These are phyloP conservation scores for Prosopis cineraria DNA, from an alignment of 306 rosid genomes.

Conservation along the genomic window DNA sequence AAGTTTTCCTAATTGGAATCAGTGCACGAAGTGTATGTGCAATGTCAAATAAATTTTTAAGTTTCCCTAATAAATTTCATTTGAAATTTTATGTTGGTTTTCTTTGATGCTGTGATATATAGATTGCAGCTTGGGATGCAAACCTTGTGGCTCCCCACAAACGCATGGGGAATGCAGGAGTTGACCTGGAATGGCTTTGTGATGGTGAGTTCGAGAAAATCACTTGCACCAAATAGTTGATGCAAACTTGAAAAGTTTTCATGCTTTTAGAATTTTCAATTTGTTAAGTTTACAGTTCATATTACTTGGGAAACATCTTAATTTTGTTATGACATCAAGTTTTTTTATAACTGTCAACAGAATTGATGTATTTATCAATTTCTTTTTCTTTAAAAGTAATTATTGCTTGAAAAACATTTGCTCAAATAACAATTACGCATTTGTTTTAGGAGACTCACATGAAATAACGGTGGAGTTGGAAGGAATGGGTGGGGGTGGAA, in stretches of 20 bases:
- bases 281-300: slow-evolving; percentile 14
- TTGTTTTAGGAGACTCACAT: slow-evolving; percentile 70
- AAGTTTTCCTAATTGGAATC: background rate
- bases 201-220: slow-evolving; percentile 64
- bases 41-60: background rate
- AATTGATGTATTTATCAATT: slow-evolving; percentile 17
- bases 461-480: slow-evolving; percentile 84
- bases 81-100: slow-evolving; percentile 25
- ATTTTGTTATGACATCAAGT: slow-evolving; percentile 25
- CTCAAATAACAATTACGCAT: slow-evolving; percentile 30
- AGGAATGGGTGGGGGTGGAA: slow-evolving; percentile 99
- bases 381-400: background rate
- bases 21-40: background rate
- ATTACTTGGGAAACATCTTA: slow-evolving; percentile 7
- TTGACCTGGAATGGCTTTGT: slow-evolving; percentile 73
- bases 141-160: slow-evolving; percentile 94
- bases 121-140: slow-evolving; percentile 99
- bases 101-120: slow-evolving; percentile 40
- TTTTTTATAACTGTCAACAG: background rate
- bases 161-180: slow-evolving; percentile 91
- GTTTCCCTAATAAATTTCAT: background rate
- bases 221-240: slow-evolving; percentile 28
- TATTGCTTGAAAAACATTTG: background rate
- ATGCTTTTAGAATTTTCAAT: background rate
- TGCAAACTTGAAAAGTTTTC: slow-evolving; percentile 23